phyloP scores from a whole-genome alignment of 306 rosid species.

The Quercus dentata region DNA sequence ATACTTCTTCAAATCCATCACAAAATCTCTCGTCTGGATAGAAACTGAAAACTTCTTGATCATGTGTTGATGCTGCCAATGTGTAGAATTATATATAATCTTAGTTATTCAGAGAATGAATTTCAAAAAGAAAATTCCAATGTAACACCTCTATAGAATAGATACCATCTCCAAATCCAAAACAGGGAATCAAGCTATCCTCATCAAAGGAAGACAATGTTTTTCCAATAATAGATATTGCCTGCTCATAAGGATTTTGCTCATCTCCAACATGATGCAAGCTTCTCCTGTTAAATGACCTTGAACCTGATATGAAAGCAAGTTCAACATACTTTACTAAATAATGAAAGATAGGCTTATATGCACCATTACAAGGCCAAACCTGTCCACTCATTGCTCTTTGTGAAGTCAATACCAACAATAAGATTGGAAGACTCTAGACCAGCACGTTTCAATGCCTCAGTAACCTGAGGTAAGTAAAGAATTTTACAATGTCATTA shows the following conservation, averaged over 20 bases:
- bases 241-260: conserved; percentile 94
- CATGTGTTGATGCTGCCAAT: conserved; percentile 85
- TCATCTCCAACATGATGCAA: conserved; percentile 83
- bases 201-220: conserved; percentile 85
- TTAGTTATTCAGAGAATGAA: conserved; percentile 8
- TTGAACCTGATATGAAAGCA: conserved; percentile 46
- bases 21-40: conserved; percentile 71
- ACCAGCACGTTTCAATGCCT: conserved; percentile 77
- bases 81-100: conserved; percentile 18
- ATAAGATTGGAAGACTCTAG: conserved; percentile 92
- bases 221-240: conserved; percentile 87
- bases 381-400: conserved; percentile 99
- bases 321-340: conserved; percentile 21
- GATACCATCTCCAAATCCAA: conserved; percentile 96
- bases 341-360: background rate
- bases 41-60: conserved; percentile 96
- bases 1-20: conserved; percentile 94
- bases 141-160: conserved; percentile 4
- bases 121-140: background rate
- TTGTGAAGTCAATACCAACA: conserved; percentile 95
- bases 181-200: conserved; percentile 92
- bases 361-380: conserved; percentile 22
- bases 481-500: conserved; percentile 13
- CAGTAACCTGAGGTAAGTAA: conserved; percentile 65
- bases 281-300: conserved; percentile 83